phyloP scores from a whole-genome alignment of 768 basidiomycete species.

The Phylloporus rhodoxanthus region DNA sequence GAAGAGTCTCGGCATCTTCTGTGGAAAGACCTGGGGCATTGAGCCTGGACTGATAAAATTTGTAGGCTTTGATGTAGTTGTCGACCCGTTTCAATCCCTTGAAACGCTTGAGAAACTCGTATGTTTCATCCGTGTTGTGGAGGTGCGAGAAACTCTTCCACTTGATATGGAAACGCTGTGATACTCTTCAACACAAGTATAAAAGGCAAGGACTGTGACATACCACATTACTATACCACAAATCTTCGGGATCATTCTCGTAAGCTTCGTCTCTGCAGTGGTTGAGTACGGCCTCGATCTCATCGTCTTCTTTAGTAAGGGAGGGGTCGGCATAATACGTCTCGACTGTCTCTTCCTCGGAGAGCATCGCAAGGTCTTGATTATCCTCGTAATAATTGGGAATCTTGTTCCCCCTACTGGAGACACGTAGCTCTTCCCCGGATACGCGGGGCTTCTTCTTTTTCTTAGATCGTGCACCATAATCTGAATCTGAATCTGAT shows the following conservation, averaged over 20 bases:
- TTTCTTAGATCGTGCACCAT: conserved; percentile 80
- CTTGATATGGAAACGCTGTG: conserved; percentile 95
- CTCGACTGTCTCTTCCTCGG: conserved; percentile 50
- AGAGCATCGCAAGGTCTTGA: conserved; percentile 70
- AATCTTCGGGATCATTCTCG: conserved; percentile 68
- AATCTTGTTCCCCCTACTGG: conserved; percentile 65
- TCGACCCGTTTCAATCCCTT: conserved; percentile 96
- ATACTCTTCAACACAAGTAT: conserved; percentile 7
- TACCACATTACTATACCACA: conserved; percentile 87
- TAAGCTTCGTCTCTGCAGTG: conserved; percentile 83
- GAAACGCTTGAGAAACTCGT: conserved; percentile 92
- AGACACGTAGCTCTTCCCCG: conserved; percentile 72
- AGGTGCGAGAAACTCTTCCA: conserved; percentile 98
- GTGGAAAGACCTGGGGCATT: conserved; percentile 60
- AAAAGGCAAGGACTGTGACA: conserved; percentile 13
- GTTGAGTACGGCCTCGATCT: conserved; percentile 87
- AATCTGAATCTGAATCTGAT: conserved; percentile 84
- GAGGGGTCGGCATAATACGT: conserved; percentile 51
- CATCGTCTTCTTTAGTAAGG: conserved; percentile 63
- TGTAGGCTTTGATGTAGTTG: conserved; percentile 95
- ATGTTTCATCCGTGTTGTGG: conserved; percentile 98
- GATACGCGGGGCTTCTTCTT: conserved; percentile 61
- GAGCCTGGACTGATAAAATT: conserved; percentile 62
- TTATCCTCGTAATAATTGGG: conserved; percentile 79
- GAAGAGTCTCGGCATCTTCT: conserved; percentile 86